Evolutionary conservation across 2,329 filamentous ascomycete genomes (phyloP).

Genomic region (Xylaria sp.): DNA sequence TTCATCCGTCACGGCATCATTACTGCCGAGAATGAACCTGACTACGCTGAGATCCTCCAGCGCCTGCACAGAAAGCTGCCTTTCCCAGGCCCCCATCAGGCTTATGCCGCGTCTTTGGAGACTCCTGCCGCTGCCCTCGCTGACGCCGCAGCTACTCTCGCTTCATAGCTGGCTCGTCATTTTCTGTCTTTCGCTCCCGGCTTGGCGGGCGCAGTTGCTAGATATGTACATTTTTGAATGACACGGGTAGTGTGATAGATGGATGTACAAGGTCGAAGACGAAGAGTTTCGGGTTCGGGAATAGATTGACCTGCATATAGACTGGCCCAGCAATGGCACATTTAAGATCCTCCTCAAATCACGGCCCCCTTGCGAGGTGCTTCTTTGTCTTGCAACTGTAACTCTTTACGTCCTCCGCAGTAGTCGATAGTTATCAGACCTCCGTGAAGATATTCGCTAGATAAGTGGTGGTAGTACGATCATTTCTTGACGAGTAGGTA

Average conservation of each 20-base stretch:
- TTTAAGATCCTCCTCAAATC: slow-evolving; percentile 22
- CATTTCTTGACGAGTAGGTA: slow-evolving; percentile 95
- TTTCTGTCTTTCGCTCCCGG: slow-evolving; percentile 5
- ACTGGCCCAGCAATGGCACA: slow-evolving; percentile 30
- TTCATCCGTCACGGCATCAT: slow-evolving; percentile 86
- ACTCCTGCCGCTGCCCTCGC: slow-evolving; percentile 11
- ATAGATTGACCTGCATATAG: slow-evolving; percentile 33
- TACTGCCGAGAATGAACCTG: slow-evolving; percentile 79
- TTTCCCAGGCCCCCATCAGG: slow-evolving; percentile 76
- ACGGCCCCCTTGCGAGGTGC: slow-evolving; percentile 22
- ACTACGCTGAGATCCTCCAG: slow-evolving; percentile 79
- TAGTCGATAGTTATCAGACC: slow-evolving; percentile 35
- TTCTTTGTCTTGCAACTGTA: slow-evolving; percentile 26
- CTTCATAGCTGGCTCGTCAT: slow-evolving; percentile 27
- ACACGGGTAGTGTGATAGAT: slow-evolving; percentile 14
- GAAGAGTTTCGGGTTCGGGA: slow-evolving; percentile 14
- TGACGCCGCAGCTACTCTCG: slow-evolving; percentile 36
- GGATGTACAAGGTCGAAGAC: slow-evolving; percentile 13
- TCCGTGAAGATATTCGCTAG: slow-evolving; percentile 4
- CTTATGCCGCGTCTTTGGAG: slow-evolving; percentile 24
- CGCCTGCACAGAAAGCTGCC: slow-evolving; percentile 82
- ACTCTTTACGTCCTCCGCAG: slow-evolving; percentile 28
- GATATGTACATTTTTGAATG: slow-evolving; percentile 28
- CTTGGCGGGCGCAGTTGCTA: slow-evolving; percentile 5
- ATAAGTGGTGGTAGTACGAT: slow-evolving; percentile 28